Evolutionary conservation across 129 eudicot species (phyloP).

Genomic region (carrot (Daucus carota)): DH1_v3.0 NC_030383.2:37119001-37119500

Average conservation of each 20-base stretch:
- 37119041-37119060: background rate
- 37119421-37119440: background rate
- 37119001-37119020: background rate
- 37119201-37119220: background rate
- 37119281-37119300: conserved; percentile 26
- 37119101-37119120: background rate
- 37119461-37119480: conserved; percentile 75
- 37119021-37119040: background rate
- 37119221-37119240: background rate
- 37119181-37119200: background rate
- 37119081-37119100: background rate
- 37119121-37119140: conserved; percentile 1
- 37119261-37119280: background rate
- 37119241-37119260: background rate
- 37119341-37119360: background rate
- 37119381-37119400: background rate
- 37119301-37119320: conserved; percentile 22
- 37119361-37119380: background rate
- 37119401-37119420: background rate
- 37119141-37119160: background rate
- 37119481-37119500: conserved; percentile 63
- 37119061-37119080: background rate
- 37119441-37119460: conserved; percentile 88
- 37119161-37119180: background rate
- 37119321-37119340: conserved; percentile 69